Evolutionary conservation across 129 eudicot species (phyloP).

Genomic region (Saposhnikovia divaricata): DNA sequence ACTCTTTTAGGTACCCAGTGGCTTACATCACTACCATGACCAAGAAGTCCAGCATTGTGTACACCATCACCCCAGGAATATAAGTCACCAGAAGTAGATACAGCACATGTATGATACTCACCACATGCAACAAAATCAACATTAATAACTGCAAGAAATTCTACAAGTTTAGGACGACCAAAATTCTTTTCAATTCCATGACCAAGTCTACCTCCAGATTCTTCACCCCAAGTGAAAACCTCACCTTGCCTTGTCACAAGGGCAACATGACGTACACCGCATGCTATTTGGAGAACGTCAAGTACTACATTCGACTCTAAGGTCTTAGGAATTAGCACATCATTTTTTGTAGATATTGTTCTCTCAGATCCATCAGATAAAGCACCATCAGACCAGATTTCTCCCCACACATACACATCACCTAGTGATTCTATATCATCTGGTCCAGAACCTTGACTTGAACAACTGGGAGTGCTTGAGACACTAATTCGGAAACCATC

Average conservation of each 20-base stretch:
- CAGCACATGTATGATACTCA: slow-evolving; percentile 80
- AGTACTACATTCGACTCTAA: slow-evolving; percentile 79
- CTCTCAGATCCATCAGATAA: slow-evolving; percentile 37
- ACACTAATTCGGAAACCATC: slow-evolving; percentile 86
- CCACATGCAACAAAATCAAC: slow-evolving; percentile 82
- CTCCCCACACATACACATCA: slow-evolving; percentile 94
- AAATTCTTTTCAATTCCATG: slow-evolving; percentile 68
- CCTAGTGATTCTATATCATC: slow-evolving; percentile 94
- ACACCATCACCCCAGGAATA: slow-evolving; percentile 92
- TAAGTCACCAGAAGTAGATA: slow-evolving; percentile 69
- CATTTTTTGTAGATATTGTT: slow-evolving; percentile 32
- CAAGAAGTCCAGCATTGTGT: slow-evolving; percentile 80
- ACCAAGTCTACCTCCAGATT: slow-evolving; percentile 90
- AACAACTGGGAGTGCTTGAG: slow-evolving; percentile 89
- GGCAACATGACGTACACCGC: slow-evolving; percentile 80
- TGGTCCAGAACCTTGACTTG: slow-evolving; percentile 71
- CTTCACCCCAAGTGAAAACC: slow-evolving; percentile 96
- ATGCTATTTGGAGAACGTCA: slow-evolving; percentile 78
- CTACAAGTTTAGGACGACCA: slow-evolving; percentile 64
- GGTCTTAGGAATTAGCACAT: slow-evolving; percentile 53
- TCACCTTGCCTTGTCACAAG: slow-evolving; percentile 97
- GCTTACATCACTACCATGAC: slow-evolving; percentile 86
- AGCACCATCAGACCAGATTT: slow-evolving; percentile 52
- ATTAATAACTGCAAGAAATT: slow-evolving; percentile 52
- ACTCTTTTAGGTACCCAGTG: slow-evolving; percentile 92